These are phyloP conservation scores for Aspergillus conjunctus DNA, from an alignment of 495 filamentous ascomycete species.

Conservation along the genomic window DNA sequence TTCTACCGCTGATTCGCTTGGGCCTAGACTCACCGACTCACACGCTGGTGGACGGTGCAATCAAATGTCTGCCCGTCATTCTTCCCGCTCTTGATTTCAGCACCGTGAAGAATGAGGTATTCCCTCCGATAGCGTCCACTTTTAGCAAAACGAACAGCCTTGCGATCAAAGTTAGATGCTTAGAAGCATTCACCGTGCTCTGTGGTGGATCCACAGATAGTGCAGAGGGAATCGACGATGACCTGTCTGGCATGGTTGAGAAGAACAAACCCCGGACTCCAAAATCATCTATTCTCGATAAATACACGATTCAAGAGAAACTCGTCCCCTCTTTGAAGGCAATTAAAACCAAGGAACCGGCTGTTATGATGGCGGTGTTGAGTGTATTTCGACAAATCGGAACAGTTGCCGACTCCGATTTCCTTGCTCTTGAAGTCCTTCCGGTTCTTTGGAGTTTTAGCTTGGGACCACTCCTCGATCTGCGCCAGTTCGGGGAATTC, in stretches of 20 bases:
- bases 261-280: slow-evolving; percentile 54
- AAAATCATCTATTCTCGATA: slow-evolving; percentile 81
- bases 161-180: slow-evolving; percentile 86
- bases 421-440: slow-evolving; percentile 86
- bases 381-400: slow-evolving; percentile 83
- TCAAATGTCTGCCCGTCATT: slow-evolving; percentile 71
- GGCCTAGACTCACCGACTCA: slow-evolving; percentile 88
- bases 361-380: slow-evolving; percentile 93
- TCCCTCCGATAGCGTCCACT: slow-evolving; percentile 83
- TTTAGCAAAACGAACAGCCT: slow-evolving; percentile 92
- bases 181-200: slow-evolving; percentile 86
- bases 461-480: slow-evolving; percentile 82
- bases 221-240: slow-evolving; percentile 56
- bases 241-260: slow-evolving; percentile 65
- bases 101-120: slow-evolving; percentile 93
- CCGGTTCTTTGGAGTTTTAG: slow-evolving; percentile 91
- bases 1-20: slow-evolving; percentile 79
- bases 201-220: slow-evolving; percentile 67
- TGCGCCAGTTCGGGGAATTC: slow-evolving; percentile 83
- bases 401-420: slow-evolving; percentile 81
- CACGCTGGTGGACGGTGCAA: slow-evolving; percentile 78
- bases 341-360: slow-evolving; percentile 97
- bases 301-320: slow-evolving; percentile 97
- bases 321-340: slow-evolving; percentile 85
- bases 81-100: slow-evolving; percentile 88